A percentile compares a stretch with the other conserved stretches of the same genome.
phyloP scores from a whole-genome alignment of 148 eudicot genomes.

The Fagopyrum esculentum region DNA sequence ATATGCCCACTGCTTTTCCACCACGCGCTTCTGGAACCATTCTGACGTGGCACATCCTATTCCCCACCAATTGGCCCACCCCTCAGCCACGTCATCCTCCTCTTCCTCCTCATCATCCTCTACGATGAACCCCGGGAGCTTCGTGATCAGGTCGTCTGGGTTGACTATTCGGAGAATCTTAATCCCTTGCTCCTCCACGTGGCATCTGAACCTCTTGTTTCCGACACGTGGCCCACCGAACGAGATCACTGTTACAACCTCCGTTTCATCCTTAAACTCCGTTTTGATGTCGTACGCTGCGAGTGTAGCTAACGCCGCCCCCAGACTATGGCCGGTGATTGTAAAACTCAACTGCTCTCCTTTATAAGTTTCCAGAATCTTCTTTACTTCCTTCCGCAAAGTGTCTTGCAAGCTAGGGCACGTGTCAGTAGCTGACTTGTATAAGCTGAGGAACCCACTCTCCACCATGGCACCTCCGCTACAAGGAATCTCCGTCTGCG shows the following conservation, averaged over 20 bases:
- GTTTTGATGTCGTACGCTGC: constrained; percentile 70
- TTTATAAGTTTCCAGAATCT: constrained; percentile 36
- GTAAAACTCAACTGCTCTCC: constrained; percentile 60
- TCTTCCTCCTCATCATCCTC: not conserved
- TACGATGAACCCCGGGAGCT: constrained; percentile 66
- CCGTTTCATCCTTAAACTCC: constrained; percentile 28
- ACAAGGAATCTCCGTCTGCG: constrained; percentile 32
- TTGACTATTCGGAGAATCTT: constrained; percentile 71
- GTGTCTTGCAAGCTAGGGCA: constrained; percentile 48
- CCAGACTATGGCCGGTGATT: constrained; percentile 82
- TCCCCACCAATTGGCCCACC: not conserved
- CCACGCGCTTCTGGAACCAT: constrained; percentile 52
- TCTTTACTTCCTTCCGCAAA: constrained; percentile 38
- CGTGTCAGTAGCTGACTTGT: constrained; percentile 38
- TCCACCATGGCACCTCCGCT: constrained; percentile 51
- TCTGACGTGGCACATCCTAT: not conserved
- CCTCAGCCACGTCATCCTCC: not conserved
- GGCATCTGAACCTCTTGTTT: constrained; percentile 50
- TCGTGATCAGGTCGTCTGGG: constrained; percentile 68
- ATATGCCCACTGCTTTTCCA: constrained; percentile 57
- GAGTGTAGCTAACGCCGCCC: constrained; percentile 81
- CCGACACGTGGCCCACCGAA: constrained; percentile 94
- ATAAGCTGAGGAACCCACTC: constrained; percentile 70
- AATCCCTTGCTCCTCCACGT: constrained; percentile 56
- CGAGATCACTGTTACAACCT: constrained; percentile 60